phyloP scores from a whole-genome alignment of 2,329 filamentous ascomycete genomes.

The Lasiodiplodia sp. region DNA sequence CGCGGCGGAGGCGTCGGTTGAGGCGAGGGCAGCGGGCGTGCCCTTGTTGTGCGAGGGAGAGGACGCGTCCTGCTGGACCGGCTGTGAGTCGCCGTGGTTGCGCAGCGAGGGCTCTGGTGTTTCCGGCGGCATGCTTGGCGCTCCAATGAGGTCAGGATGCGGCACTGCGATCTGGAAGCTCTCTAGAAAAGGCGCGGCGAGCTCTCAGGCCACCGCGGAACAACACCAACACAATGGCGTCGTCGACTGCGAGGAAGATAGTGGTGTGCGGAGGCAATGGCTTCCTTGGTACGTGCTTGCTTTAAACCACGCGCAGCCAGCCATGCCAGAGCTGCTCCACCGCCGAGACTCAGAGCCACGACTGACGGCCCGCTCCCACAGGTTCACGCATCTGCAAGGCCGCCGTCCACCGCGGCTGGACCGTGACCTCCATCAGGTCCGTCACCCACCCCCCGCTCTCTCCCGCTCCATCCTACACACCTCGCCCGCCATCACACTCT shows the following conservation, averaged over 20 bases:
- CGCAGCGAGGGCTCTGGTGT: slow-evolving; percentile 15
- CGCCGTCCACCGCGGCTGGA: slow-evolving; percentile 84
- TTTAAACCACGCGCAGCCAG: slow-evolving; percentile 23
- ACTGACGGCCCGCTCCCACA: slow-evolving; percentile 37
- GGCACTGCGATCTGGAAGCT: slow-evolving; percentile 12
- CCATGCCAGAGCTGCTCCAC: slow-evolving; percentile 23
- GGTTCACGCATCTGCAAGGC: slow-evolving; percentile 87
- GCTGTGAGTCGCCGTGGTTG: background rate
- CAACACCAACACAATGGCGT: slow-evolving; percentile 51
- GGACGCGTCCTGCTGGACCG: slow-evolving; percentile 7
- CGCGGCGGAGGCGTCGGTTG: background rate
- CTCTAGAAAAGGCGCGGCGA: background rate
- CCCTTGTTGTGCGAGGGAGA: background rate
- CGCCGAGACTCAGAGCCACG: background rate
- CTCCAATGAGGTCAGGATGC: slow-evolving; percentile 29
- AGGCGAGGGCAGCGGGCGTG: background rate
- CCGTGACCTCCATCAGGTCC: slow-evolving; percentile 91
- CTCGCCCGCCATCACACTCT: background rate
- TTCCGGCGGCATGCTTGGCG: slow-evolving; percentile 24
- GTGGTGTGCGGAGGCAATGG: slow-evolving; percentile 94
- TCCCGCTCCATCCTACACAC: slow-evolving; percentile 22
- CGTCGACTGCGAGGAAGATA: slow-evolving; percentile 72
- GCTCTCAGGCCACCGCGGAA: slow-evolving; percentile 25
- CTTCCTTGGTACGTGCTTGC: slow-evolving; percentile 71
- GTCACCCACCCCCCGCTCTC: slow-evolving; percentile 31